Base-by-base conservation (phyloP, 208 protist genomes). In the Leishmania tropica region DNA sequence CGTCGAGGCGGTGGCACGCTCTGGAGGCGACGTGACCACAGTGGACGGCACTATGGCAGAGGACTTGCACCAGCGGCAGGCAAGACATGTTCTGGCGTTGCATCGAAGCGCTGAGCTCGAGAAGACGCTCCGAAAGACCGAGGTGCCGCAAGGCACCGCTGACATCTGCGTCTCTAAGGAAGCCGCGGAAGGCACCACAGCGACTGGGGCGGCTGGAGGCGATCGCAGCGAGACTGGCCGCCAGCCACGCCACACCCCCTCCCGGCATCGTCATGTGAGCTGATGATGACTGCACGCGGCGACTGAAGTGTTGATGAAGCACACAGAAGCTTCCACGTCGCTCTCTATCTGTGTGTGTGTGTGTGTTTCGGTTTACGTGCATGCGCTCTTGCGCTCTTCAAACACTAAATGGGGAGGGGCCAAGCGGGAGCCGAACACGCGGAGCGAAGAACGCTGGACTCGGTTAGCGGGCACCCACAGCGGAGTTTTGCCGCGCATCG, bases 11-110 rank as follows among this genome's bases (percentile, higher is more conserved):
- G 64, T 95, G 77, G 42, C 53, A 31, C 58, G 78, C n/a, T 76
- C 80, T 19, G 48, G 80, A 62, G 87, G 82, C 47, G 79, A 80
- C 2, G 87, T 92, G 74, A 84, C 86, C 37, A 88, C 85, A 17
- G 85, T 94, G 31, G 83, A 94, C 82, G 91, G 90, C 0, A 90
- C 81, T 77, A 92, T 93, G 90, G 85, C 92, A 47, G 89, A 94
- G 84, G 90, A 89, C 64, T 85, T 94, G 75, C 91, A 96, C 84
- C 89, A 89, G 62, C 87, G 89, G 10, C 89, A 93, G 80, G 89
- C 91, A 37, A 65, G 37, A 28, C 86, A 81, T 17, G 54, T 91
- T 35, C 54, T 93, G 48, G 72, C 58, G n/a, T 77, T 90, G 56
- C 83, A 93, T 76, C 76, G 79, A 73, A 89, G 81, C 70, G 48